Evolutionary conservation across 306 rosid species (phyloP), one percentile per base, ranked within the genome.

Genomic region (Fagus crenata): DNA sequence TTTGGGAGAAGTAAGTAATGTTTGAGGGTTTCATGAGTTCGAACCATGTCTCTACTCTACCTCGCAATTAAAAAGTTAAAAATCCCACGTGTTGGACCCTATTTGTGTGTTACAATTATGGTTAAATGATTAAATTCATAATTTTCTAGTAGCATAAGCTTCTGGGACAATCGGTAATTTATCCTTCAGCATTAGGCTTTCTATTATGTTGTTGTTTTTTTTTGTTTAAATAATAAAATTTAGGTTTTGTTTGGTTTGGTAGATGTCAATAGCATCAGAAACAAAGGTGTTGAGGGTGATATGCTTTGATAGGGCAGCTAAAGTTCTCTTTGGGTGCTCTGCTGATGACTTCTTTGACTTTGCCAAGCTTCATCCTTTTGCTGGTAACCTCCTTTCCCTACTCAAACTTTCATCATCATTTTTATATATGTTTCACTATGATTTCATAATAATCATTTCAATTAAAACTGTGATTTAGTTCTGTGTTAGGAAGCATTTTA

Each of bases 181-280:
- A 22, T 22, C 28, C 28, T 22, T 22, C 5, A 3, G 65, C 15
- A 9, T 58, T 60, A 6, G 15, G 39, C 40, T 60, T 60, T 7
- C 2, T 60, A 9, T 60, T 31, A 31, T 8, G n/a, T 33, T 4
- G n/a, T n/a, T 58, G n/a, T 4, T 32, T 22, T 22, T 22, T 22
- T 22, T 22, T 22, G 28, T 22, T 55, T 6, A 11, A 42, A 51
- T 39, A 46, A 11, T 43, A 43, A 69, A 53, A 22, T 41, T 3
- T 43, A 3, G 69, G 35, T 59, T 17, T 41, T 69, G 22, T 18
- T 37, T 69, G 49, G 3, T 80, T 76, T 42, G 41, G 72, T 82
- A 90, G 97, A 85, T 93, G 84, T 90, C 96, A 53, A 60, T 93
- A 63, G 96, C 97, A 9, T 86, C 97, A 6, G 93, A 85, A 63